Evolutionary conservation across 176 grass and related monocot species (phyloP).

Genomic region (Oryza nivara): DNA sequence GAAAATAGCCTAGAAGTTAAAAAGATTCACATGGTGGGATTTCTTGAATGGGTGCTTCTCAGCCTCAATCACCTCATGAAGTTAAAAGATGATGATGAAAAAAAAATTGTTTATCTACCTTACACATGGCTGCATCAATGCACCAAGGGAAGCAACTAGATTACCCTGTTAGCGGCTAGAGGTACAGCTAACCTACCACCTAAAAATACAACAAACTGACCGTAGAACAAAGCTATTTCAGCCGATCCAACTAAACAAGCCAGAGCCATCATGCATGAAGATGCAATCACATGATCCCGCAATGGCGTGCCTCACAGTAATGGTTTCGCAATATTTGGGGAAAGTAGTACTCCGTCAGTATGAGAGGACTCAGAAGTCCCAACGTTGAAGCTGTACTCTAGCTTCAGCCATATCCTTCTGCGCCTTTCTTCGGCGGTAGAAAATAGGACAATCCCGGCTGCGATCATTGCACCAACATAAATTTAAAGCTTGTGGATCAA

Average conservation of each 20-base stretch:
- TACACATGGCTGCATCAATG: background rate
- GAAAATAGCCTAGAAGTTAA: too few relatives aligned
- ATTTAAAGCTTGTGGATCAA: background rate
- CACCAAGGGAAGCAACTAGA: background rate
- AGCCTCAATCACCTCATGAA: background rate
- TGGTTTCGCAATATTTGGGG: background rate
- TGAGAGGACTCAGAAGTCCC: conserved; percentile 69
- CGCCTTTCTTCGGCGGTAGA: conserved; percentile 90
- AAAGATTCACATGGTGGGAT: background rate
- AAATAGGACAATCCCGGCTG: conserved; percentile 97
- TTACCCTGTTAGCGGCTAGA: background rate
- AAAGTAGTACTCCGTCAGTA: background rate
- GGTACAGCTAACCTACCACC: background rate
- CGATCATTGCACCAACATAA: background rate
- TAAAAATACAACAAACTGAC: conserved; percentile 12
- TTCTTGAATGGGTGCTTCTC: background rate
- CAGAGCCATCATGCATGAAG: background rate
- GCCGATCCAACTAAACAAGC: background rate
- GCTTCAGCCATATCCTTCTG: conserved; percentile 99
- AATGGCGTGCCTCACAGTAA: background rate
- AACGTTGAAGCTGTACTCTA: conserved; percentile 85
- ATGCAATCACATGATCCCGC: conserved; percentile 28
- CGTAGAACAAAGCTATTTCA: background rate
- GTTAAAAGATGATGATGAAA: background rate
- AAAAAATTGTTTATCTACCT: background rate